Evolutionary conservation across 176 grass and related monocot genomes (phyloP).

Genomic region (Paspalum vaginatum): DNA sequence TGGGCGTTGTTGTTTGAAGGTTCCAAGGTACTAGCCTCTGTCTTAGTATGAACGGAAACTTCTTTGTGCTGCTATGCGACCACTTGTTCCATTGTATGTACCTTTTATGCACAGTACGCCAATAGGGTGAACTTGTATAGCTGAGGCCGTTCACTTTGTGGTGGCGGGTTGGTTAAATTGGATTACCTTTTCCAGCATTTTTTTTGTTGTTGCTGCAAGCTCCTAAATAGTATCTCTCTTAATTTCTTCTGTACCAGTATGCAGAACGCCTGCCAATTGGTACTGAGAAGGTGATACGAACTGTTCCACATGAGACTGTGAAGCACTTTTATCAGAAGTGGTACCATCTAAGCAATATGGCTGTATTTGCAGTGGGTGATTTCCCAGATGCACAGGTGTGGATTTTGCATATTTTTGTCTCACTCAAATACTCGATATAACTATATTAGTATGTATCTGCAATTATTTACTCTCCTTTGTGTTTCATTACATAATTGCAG

Average conservation of each 20-base stretch:
- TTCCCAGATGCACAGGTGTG: constrained; percentile 82
- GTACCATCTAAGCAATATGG: constrained; percentile 98
- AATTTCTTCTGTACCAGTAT: constrained; percentile 64
- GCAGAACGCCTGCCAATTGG: constrained; percentile 95
- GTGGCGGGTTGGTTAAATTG: background rate
- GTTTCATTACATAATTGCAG: constrained; percentile 47
- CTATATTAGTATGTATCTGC: constrained; percentile 20
- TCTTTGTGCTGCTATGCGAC: background rate
- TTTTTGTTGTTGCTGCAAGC: constrained; percentile 12
- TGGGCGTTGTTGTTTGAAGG: constrained; percentile 93
- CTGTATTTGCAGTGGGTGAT: constrained; percentile 92
- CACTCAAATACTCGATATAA: constrained; percentile 5
- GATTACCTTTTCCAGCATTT: background rate
- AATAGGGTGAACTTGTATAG: background rate
- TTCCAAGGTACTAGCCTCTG: constrained; percentile 70
- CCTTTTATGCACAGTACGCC: background rate
- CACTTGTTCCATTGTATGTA: background rate
- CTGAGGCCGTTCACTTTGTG: background rate
- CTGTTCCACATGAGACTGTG: constrained; percentile 78
- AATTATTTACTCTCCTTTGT: constrained; percentile 32
- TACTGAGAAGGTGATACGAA: constrained; percentile 89
- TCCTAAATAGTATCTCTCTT: constrained; percentile 42
- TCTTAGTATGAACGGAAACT: background rate
- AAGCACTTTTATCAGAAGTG: constrained; percentile 86
- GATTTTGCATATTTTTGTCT: constrained; percentile 32